These are phyloP conservation scores for Hyaloperonospora brassicae DNA, from an alignment of 352 stramenopile species.

Conservation along the genomic window DNA sequence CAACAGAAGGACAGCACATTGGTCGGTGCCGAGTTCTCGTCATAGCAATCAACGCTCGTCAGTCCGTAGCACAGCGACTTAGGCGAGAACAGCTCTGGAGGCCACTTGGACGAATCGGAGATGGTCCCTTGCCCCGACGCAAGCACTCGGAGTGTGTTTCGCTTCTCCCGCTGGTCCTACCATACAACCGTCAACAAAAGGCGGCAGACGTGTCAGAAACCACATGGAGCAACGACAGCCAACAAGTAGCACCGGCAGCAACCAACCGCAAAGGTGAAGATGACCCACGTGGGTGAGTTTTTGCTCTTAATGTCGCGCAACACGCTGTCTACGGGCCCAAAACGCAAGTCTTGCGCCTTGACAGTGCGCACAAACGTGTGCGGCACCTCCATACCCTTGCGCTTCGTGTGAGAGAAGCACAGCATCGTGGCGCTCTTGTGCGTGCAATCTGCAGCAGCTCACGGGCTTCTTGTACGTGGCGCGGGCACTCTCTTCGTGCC, in stretches of 20 bases:
- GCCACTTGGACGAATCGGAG: conserved; percentile 66
- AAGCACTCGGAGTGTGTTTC: conserved; percentile 74
- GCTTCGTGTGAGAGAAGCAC: conserved; percentile 32
- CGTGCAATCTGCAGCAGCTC: conserved; percentile 11
- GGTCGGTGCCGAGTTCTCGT: conserved; percentile 50
- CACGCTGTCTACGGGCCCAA: conserved; percentile 67
- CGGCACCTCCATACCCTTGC: conserved; percentile 47
- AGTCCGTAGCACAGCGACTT: conserved; percentile 79
- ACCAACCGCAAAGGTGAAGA: conserved; percentile 69
- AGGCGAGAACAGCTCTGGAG: conserved; percentile 63
- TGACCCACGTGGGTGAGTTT: conserved; percentile 59
- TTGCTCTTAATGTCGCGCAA: conserved; percentile 60
- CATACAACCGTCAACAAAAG: conserved; percentile 1
- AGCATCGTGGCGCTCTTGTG: conserved; percentile 26
- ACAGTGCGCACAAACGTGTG: conserved; percentile 81
- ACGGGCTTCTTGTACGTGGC: conserved; percentile 4
- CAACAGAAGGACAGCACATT: conserved; percentile 83
- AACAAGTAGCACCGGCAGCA: neutral
- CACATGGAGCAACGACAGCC: neutral
- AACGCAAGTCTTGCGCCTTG: conserved; percentile 71
- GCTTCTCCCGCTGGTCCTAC: conserved; percentile 67
- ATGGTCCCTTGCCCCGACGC: conserved; percentile 57
- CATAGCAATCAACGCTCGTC: conserved; percentile 60
- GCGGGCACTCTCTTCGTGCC: conserved; percentile 1
- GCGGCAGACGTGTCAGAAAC: conserved; percentile 1